Evolutionary conservation across 2,329 filamentous ascomycete species (phyloP).

Genomic region (Calonectria henricotiae): DNA sequence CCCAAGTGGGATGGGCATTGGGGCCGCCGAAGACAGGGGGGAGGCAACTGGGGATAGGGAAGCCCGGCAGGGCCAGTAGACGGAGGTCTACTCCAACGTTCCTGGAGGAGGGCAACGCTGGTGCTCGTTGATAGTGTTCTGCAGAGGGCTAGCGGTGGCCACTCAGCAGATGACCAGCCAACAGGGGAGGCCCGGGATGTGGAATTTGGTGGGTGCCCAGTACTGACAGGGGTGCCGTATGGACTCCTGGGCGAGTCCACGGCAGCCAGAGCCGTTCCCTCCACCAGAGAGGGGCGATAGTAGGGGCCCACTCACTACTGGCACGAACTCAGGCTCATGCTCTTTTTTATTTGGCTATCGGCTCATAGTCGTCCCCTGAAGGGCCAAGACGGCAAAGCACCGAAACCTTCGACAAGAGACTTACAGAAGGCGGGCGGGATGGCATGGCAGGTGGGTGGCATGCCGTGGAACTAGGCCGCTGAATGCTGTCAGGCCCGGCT

Average conservation of each 20-base stretch:
- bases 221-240: slow-evolving; percentile 40
- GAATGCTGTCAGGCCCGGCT: slow-evolving; percentile 9
- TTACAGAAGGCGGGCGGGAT: slow-evolving; percentile 11
- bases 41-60: slow-evolving; percentile 14
- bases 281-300: background rate
- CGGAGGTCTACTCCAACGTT: slow-evolving; percentile 12
- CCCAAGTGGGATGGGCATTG: slow-evolving; percentile 20
- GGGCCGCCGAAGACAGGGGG: slow-evolving; percentile 36
- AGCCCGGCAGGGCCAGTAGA: slow-evolving; percentile 27
- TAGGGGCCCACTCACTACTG: slow-evolving; percentile 7
- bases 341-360: slow-evolving; percentile 12
- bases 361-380: slow-evolving; percentile 19
- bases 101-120: slow-evolving; percentile 18
- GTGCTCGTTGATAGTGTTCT: slow-evolving; percentile 18
- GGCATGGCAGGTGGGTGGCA: slow-evolving; percentile 14
- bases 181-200: slow-evolving; percentile 28
- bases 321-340: slow-evolving; percentile 17
- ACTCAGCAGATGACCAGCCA: background rate
- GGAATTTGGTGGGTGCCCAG: slow-evolving; percentile 34
- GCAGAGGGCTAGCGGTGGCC: slow-evolving; percentile 29
- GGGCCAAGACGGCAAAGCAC: slow-evolving; percentile 14
- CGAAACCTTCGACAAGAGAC: slow-evolving; percentile 20
- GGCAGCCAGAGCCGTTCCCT: background rate
- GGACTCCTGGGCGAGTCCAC: slow-evolving; percentile 30
- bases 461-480: slow-evolving; percentile 15